Conservation (phyloP, 2,329 filamentous ascomycete genomes). For the Hypoxylon rubiginosum region DNA sequence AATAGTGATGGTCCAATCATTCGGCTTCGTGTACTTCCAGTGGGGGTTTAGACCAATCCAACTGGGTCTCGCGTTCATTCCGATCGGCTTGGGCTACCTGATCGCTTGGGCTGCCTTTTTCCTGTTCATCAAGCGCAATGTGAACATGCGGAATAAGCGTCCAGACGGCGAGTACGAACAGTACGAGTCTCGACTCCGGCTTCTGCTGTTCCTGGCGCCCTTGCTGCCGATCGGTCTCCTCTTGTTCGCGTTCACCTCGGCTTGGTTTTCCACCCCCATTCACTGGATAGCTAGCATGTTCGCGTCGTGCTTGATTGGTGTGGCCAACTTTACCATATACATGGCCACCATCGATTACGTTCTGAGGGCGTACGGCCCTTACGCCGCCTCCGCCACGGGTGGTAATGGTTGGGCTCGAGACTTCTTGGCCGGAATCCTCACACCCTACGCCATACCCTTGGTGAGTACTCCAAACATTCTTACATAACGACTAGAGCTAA, state of each 20-base stretch:
- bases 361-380: slow-evolving; percentile 79
- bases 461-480: slow-evolving; percentile 9
- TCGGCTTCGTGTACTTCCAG: slow-evolving; percentile 75
- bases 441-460: slow-evolving; percentile 75
- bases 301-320: slow-evolving; percentile 75
- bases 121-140: slow-evolving; percentile 67
- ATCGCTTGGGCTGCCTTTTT: slow-evolving; percentile 72
- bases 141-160: slow-evolving; percentile 63
- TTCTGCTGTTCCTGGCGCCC: slow-evolving; percentile 72
- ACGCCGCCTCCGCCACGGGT: slow-evolving; percentile 80
- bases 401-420: slow-evolving; percentile 82
- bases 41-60: slow-evolving; percentile 72
- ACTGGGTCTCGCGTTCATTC: slow-evolving; percentile 73
- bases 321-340: slow-evolving; percentile 81
- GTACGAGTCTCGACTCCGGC: slow-evolving; percentile 76
- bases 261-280: slow-evolving; percentile 66
- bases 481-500: slow-evolving; percentile 4
- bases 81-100: slow-evolving; percentile 76
- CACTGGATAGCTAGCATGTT: slow-evolving; percentile 78
- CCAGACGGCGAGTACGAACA: slow-evolving; percentile 70
- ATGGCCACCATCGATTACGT: slow-evolving; percentile 85
- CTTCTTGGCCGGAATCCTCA: slow-evolving; percentile 79
- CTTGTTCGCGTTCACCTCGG: slow-evolving; percentile 77
- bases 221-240: slow-evolving; percentile 76
- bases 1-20: slow-evolving; percentile 76